Percentiles rank a stretch among this genome's conserved stretches.
Evolutionary conservation across 108 stramenopile species (phyloP).

Genomic region (Conticribra weissflogii): DNA sequence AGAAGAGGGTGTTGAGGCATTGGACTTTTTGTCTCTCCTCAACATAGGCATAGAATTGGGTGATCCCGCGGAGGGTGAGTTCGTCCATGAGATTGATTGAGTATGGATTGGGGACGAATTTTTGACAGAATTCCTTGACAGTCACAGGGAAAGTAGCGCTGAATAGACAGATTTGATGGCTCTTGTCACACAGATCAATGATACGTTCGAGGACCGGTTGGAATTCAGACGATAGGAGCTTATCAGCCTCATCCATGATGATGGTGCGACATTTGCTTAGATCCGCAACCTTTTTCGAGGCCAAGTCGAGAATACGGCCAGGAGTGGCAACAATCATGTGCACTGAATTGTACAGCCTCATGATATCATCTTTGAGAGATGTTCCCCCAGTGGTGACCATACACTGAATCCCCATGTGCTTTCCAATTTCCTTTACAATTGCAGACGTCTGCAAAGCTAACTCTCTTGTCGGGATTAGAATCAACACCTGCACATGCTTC

Average conservation of each 20-base stretch:
- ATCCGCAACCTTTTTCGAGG: constrained; percentile 95
- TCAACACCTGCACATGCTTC: constrained; percentile 91
- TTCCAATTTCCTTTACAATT: constrained; percentile 98
- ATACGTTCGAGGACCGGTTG: constrained; percentile 96
- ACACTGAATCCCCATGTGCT: constrained; percentile 97
- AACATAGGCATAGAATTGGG: constrained; percentile 99
- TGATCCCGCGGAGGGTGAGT: constrained; percentile 97
- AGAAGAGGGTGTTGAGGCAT: constrained; percentile 98
- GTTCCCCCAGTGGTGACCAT: constrained; percentile 99
- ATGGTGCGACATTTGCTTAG: constrained; percentile 93
- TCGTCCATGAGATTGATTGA: constrained; percentile 99
- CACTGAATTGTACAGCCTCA: constrained; percentile 96
- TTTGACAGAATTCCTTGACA: constrained; percentile 95
- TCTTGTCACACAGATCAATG: constrained; percentile 77
- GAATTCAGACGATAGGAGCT: constrained; percentile 96
- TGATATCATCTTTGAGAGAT: constrained; percentile 97
- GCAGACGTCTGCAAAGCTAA: constrained; percentile 98
- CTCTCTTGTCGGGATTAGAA: constrained; percentile 97
- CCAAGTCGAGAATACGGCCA: constrained; percentile 97
- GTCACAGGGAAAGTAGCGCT: constrained; percentile 98
- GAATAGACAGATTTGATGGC: constrained; percentile 98
- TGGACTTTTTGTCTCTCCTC: constrained; percentile 99
- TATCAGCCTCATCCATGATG: constrained; percentile 99
- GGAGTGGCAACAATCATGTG: constrained; percentile 97
- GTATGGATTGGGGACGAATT: constrained; percentile 92